Base-by-base conservation (phyloP, 805 yeast species). In the Candida morakotiae region DNA sequence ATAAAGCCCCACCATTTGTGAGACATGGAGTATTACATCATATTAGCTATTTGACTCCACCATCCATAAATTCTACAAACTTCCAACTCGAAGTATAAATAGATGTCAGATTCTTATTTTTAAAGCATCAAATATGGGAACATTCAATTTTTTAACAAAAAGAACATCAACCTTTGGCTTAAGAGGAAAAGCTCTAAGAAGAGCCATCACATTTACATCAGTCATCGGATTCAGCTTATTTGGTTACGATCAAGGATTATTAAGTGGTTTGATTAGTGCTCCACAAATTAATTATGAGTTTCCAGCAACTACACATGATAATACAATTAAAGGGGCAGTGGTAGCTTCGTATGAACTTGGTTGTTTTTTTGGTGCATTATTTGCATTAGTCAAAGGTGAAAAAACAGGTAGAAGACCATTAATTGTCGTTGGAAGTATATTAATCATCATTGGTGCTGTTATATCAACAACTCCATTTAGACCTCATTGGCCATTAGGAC, bases 271-370 rank as follows among this genome's bases (percentile, higher is more conserved):
- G 22, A 63, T 67, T 41, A 59, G 69, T 31, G 69, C 64, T 27
- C 47, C 48, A 1, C 60, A 64, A 34, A 67, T 67, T 39, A 62
- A 61, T 44, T 32, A 44, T 3, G 69, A 62, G 40, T 67, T 67
- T 39, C 71, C 70, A 8, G 61, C 68, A 8, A 62, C 69, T 11
- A 47, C 47, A 19, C 46, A 43, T 24, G 44, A 52, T 22, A 60
- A 71, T 11, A 59, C 57, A 9, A 51, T 69, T 39, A 87, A 81
- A 62, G 89, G 88, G 64, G 85, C 83, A n/a, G 81, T 79, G 29
- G 77, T 81, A 3, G 60, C 83, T 2, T 76, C 79, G 63, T 81
- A 82, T 57, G 84, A 80, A 55, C 49, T 83, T 30, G 94, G 93
- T 27, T 68, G 71, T 55, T 67, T 67, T 56, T 59, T 65, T 44